Conservation (phyloP, 2,329 filamentous ascomycete species). For the Didymella keratinophila region DNA sequence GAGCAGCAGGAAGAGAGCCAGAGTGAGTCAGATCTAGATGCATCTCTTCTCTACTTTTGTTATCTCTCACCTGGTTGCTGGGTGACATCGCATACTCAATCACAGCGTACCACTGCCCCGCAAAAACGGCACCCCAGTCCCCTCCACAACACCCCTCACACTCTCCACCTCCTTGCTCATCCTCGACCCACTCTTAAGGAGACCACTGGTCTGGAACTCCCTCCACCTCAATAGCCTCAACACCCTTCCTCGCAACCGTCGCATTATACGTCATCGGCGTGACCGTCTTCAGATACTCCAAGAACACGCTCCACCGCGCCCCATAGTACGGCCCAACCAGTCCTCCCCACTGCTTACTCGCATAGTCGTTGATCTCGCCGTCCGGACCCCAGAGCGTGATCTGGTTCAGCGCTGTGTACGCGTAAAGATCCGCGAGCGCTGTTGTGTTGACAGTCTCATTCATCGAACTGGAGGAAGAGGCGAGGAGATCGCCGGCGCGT, state of each 20-base stretch:
- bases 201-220: neutral
- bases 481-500: neutral
- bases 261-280: neutral
- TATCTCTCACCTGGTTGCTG: no score
- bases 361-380: neutral
- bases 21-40: slow-evolving; percentile 40
- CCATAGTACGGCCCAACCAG: neutral
- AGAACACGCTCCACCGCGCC: neutral
- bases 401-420: neutral
- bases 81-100: no score
- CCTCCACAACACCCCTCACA: neutral
- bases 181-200: neutral
- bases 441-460: neutral
- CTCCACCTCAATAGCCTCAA: neutral
- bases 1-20: slow-evolving; percentile 43
- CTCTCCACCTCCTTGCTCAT: neutral
- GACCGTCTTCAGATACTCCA: neutral
- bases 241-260: neutral
- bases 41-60: no score
- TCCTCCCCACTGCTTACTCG: neutral
- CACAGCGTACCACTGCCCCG: no score
- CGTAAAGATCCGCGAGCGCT: neutral
- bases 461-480: neutral
- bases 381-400: neutral
- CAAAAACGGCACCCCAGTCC: no score